Evolutionary conservation across 176 grass and related monocot species (phyloP).

Genomic region (Thinopyrum elongatum): DNA sequence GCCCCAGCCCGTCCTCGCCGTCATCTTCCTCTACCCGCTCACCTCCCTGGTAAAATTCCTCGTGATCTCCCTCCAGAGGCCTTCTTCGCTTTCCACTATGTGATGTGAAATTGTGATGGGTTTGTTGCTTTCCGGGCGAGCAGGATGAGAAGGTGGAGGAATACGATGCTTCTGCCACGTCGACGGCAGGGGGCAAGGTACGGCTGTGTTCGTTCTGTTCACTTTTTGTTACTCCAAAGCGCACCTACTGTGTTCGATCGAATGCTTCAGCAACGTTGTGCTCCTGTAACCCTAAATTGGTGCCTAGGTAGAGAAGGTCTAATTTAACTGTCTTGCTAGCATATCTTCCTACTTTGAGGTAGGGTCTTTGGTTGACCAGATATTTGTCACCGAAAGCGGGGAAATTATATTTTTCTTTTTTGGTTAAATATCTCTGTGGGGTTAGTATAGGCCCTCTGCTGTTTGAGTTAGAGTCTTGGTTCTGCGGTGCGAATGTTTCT

Average conservation of each 20-base stretch:
- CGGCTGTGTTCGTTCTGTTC: neutral
- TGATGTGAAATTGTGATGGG: neutral
- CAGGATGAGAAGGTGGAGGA: conserved; percentile 44
- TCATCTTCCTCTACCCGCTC: conserved; percentile 90
- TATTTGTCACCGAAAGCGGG: neutral
- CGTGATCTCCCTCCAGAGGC: neutral
- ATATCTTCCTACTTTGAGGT: neutral
- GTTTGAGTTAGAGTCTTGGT: neutral
- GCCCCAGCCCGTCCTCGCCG: conserved; percentile 87
- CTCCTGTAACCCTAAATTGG: neutral
- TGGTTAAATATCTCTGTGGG: neutral
- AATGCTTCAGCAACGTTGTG: neutral
- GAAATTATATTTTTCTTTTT: neutral
- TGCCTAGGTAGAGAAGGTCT: neutral
- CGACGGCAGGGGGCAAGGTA: conserved; percentile 21
- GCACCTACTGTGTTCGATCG: neutral
- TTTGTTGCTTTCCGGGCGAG: neutral
- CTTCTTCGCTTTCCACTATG: neutral
- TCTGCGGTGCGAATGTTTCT: neutral
- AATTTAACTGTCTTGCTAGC: neutral
- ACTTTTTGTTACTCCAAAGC: neutral
- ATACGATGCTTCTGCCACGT: conserved; percentile 20
- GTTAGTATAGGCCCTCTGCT: neutral
- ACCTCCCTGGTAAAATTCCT: conserved; percentile 36
- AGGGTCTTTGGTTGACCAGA: neutral